Percentiles rank a stretch among this genome's conserved stretches.
Evolutionary conservation across 1,284 basidiomycete species (phyloP).

Genomic region (Tylopilus sp.): DNA sequence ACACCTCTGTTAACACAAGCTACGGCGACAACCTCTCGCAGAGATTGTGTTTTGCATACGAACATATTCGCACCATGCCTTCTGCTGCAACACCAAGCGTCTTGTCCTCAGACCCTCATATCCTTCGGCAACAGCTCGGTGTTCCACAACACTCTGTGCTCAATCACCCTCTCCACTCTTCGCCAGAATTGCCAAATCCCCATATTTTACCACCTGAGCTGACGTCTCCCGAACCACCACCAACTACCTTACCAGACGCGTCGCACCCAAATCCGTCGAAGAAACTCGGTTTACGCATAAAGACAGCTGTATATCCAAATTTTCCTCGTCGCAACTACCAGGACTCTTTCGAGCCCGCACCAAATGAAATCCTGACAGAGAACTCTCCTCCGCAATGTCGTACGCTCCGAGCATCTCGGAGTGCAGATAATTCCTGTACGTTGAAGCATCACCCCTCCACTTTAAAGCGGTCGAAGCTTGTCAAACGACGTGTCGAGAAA

Average conservation of each 20-base stretch:
- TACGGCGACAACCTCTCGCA: constrained; percentile 19
- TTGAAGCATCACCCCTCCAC: background rate
- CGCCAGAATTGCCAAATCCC: constrained; percentile 27
- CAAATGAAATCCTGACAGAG: background rate
- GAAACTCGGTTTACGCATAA: constrained; percentile 1
- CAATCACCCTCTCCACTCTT: constrained; percentile 19
- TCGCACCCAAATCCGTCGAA: background rate
- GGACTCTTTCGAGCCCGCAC: background rate
- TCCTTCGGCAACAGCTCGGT: constrained; percentile 29
- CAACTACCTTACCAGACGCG: background rate
- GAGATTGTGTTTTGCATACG: constrained; percentile 25
- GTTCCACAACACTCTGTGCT: constrained; percentile 31
- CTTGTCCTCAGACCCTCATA: constrained; percentile 25
- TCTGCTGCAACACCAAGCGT: constrained; percentile 7
- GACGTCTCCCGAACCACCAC: background rate
- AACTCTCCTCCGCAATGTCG: background rate
- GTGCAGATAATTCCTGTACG: background rate
- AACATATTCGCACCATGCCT: constrained; percentile 24
- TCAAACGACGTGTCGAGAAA: constrained; percentile 6
- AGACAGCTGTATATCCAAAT: constrained; percentile 9
- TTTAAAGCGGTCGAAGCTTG: constrained; percentile 7
- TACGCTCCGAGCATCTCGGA: background rate
- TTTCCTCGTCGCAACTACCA: background rate
- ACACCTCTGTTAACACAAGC: background rate
- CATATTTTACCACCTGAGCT: constrained; percentile 6